Evolutionary conservation across 345 rosid genomes (phyloP).

Genomic region (Ceriops zippeliana): DNA sequence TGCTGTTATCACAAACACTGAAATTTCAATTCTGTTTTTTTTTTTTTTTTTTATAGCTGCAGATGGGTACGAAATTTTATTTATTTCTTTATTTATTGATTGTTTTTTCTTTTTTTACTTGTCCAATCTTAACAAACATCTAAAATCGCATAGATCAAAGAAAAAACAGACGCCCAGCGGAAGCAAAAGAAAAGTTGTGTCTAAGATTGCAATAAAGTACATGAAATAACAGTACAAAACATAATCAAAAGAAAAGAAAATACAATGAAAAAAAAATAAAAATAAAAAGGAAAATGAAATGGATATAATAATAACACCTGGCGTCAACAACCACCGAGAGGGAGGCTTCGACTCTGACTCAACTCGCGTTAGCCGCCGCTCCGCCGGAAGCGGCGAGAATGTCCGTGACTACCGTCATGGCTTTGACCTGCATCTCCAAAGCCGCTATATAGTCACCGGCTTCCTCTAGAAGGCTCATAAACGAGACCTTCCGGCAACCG

Average conservation of each 20-base stretch:
- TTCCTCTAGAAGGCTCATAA: slow-evolving; percentile 63
- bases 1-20: no score
- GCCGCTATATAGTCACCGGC: slow-evolving; percentile 86
- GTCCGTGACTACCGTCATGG: slow-evolving; percentile 64
- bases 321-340: slow-evolving; percentile 9
- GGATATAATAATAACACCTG: slow-evolving; percentile 26
- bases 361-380: not conserved
- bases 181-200: slow-evolving; percentile 14
- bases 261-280: not conserved
- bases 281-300: not conserved
- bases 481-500: slow-evolving; percentile 69
- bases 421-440: slow-evolving; percentile 86
- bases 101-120: no score
- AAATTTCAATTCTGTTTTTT: no score
- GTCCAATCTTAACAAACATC: no score
- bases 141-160: not conserved
- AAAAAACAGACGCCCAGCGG: not conserved
- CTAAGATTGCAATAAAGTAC: slow-evolving; percentile 31
- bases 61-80: no score
- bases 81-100: no score
- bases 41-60: no score
- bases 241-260: slow-evolving; percentile 5
- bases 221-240: slow-evolving; percentile 16
- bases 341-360: not conserved
- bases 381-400: slow-evolving; percentile 28